Conservation (phyloP, 352 stramenopile genomes). For the Globisporangium cylindrosporum region DNA sequence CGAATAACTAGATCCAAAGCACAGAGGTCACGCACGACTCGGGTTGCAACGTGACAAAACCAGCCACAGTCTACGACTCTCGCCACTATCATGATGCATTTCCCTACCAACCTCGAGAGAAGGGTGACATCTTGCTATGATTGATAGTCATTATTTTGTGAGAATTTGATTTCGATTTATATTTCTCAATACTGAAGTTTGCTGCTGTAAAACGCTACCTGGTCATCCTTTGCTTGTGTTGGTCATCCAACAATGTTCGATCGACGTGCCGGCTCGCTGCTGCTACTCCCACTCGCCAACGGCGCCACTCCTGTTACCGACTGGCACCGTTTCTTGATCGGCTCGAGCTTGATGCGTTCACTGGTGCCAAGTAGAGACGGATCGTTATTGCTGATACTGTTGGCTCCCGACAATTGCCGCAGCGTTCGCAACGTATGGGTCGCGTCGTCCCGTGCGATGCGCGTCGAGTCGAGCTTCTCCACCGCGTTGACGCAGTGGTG, state of each 20-base stretch:
- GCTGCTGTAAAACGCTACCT: neutral
- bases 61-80: no score
- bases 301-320: neutral
- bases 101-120: no score
- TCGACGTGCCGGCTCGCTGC: neutral
- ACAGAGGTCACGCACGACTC: no score
- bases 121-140: neutral
- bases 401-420: neutral
- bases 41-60: no score
- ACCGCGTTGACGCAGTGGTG: slow-evolving; percentile 15
- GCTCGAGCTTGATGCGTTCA: slow-evolving; percentile 22
- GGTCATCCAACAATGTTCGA: neutral
- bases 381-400: neutral
- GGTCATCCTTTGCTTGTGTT: neutral
- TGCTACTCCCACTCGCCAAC: neutral
- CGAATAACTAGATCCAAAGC: no score
- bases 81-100: no score
- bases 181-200: neutral
- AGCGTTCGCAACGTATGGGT: slow-evolving; percentile 10
- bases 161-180: neutral
- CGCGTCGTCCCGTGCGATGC: slow-evolving; percentile 18
- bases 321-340: slow-evolving; percentile 22
- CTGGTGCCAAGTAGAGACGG: neutral
- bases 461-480: slow-evolving; percentile 12
- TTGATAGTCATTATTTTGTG: neutral